phyloP scores from a whole-genome alignment of 2,329 filamentous ascomycete species.

The Sordariomycetes sp. region DNA sequence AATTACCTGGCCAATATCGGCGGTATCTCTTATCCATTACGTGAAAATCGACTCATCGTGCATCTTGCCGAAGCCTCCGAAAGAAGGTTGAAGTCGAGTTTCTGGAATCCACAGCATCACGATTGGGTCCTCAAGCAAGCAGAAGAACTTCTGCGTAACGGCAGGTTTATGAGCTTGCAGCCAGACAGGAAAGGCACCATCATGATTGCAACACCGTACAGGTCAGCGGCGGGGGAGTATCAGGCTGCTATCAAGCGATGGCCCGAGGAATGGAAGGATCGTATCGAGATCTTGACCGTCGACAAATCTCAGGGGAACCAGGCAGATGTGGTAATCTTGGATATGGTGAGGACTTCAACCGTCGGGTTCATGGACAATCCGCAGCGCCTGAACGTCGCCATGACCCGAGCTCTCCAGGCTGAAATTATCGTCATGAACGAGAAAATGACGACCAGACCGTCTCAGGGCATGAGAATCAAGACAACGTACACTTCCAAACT shows the following conservation, averaged over 20 bases:
- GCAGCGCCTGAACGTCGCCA: conserved; percentile 33
- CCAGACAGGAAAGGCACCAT: conserved; percentile 20
- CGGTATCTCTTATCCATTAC: too few relatives aligned
- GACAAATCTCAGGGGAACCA: conserved; percentile 37
- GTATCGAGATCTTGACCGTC: conserved; percentile 31
- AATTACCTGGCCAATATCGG: conserved; percentile 13
- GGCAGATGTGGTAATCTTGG: conserved; percentile 36
- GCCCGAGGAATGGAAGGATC: conserved; percentile 14
- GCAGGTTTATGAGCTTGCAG: conserved; percentile 19
- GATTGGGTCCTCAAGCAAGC: conserved; percentile 24
- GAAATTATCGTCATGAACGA: conserved; percentile 36
- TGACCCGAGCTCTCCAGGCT: conserved; percentile 33
- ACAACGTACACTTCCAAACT: conserved; percentile 16
- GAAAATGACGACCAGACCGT: conserved; percentile 17
- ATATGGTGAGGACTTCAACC: conserved; percentile 30
- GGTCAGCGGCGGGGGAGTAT: conserved; percentile 25
- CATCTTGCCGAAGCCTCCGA: conserved; percentile 12
- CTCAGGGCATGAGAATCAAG: conserved; percentile 6
- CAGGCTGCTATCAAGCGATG: conserved; percentile 14
- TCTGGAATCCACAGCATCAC: conserved; percentile 29
- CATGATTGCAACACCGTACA: conserved; percentile 36
- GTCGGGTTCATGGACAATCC: conserved; percentile 32
- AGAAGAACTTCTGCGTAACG: conserved; percentile 18
- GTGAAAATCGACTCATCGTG: conserved; percentile 29
- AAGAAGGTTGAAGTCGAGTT: conserved; percentile 22